Base-by-base conservation (phyloP, 192 early-diverging fungal species). In the Backusella tarrabulga region DNA sequence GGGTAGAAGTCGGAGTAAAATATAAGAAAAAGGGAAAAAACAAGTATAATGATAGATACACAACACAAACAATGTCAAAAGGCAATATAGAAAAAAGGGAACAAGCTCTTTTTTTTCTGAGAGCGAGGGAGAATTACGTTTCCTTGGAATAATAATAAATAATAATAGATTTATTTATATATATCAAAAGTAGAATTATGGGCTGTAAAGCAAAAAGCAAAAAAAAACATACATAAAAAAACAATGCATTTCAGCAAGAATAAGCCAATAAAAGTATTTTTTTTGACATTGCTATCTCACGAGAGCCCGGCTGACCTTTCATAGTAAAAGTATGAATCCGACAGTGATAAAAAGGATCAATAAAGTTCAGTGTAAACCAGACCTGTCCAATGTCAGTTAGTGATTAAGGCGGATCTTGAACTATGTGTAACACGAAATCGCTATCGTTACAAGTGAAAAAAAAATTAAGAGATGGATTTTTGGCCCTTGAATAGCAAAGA, bases 231-330 rank as follows among this genome's bases (percentile, higher is more conserved):
- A 26, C 38, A 40, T 11, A 40, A 12, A 40, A 21, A 60, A 23
- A 21, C 54, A 26, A 56, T 56, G 54, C 54, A 56, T 56, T 56
- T 56, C 21, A 23, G 17, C 21, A 56, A 6, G 7, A 26, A 3
- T 56, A 56, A 60, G 54, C 54, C 54, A 60, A 60, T 60, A 60
- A 60, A 60, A 26, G 54, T 12, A 60, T 23, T 11, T 60, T 56
- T 60, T 60, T 60, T 60, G 54, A 60, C 54, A 60, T 60, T 60
- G 54, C 21, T 60, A 60, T 60, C 54, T 60, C 54, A 60, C 54
- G 23, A 60, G 54, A 60, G 54, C 21, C 21, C 54, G 54, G 54
- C 54, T 60, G 54, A 60, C 54, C 54, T 60, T 60, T 60, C 54
- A 23, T 23, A 23, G 23, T 1, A 21, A 21, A 21, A 60, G 54